Conservation (phyloP, 2,329 filamentous ascomycete genomes). For the Pseudopithomyces maydicus region DNA sequence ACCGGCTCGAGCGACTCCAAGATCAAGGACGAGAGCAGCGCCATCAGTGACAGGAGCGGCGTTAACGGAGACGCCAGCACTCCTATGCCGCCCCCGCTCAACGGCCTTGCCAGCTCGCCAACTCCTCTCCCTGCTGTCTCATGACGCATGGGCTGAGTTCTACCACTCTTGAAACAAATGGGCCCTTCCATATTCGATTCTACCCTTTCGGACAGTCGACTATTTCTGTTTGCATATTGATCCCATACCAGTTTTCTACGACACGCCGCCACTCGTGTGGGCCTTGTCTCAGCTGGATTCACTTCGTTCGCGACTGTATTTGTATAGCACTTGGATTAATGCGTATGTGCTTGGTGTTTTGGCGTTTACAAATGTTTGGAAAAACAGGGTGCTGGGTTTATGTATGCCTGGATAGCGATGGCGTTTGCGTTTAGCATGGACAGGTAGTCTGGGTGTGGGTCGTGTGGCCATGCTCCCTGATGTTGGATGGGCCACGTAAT, state of each 20-base stretch:
- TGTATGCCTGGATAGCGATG: constrained; percentile 24
- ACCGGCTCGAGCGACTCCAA: constrained; percentile 62
- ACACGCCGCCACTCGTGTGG: background rate
- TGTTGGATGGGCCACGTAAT: background rate
- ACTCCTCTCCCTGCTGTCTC: constrained; percentile 45
- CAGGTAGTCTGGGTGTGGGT: constrained; percentile 1
- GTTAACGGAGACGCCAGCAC: constrained; percentile 53
- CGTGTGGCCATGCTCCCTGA: constrained; percentile 4
- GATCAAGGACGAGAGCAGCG: constrained; percentile 62
- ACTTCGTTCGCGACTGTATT: constrained; percentile 17
- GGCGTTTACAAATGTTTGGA: constrained; percentile 21
- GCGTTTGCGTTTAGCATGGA: constrained; percentile 2
- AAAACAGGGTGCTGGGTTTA: constrained; percentile 12
- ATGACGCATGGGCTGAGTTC: constrained; percentile 10
- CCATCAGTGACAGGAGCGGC: constrained; percentile 65
- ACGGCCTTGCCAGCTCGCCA: constrained; percentile 57
- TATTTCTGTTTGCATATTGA: background rate
- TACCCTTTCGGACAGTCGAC: background rate
- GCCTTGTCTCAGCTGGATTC: constrained; percentile 3
- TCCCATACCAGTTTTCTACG: background rate
- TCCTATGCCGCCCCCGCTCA: constrained; percentile 50
- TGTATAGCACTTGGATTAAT: constrained; percentile 8
- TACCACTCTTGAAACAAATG: background rate
- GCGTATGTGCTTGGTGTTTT: constrained; percentile 34
- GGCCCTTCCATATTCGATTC: background rate